Evolutionary conservation across 345 rosid species (phyloP), one percentile per base, ranked within the genome.

Genomic region (Melaleuca alternifolia): DNA sequence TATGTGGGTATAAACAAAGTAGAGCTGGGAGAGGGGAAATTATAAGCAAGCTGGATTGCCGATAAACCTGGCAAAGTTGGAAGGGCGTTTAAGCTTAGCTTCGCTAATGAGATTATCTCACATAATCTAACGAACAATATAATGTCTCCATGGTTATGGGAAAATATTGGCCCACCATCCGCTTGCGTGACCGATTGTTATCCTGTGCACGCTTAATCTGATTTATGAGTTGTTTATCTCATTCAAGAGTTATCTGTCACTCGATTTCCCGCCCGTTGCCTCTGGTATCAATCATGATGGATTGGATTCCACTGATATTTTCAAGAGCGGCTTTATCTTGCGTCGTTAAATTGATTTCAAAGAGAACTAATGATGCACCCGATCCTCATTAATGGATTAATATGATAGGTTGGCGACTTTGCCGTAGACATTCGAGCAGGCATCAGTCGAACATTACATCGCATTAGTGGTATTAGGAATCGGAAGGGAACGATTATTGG

Each of bases 341-440:
- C 37, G 24, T 10, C 21, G 21, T 71, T 71, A 37, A 71, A 71
- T 71, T 71, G 48, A 71, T 37, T 71, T 71, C 0, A 1, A 10
- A 41, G 48, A 4, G 48, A 24, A 37, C 79, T 71, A 37, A 37
- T 1, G 79, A 71, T 71, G 24, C 12, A 18, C 48, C 37, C 4
- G 11, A 71, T 71, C 18, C 44, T 83, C 71, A 48, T 12, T 28
- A 82, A 77, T 28, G 83, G 53, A 37, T 24, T 82, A 56, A 46
- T 65, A 75, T 51, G 86, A 87, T 93, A 96, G 98, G 97, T 96
- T 77, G 99, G 98, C 44, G 93, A 94, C 90, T 97, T 96, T 92
- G 96, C 96, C 23, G 56, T 92, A 23, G 99, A 97, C 87, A 97
- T 96, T 88, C 92, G 97, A 92, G 99, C 98, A 6, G 99, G 98